These are phyloP conservation scores for Amanita brunnescens DNA, from an alignment of 768 basidiomycete genomes.

Conservation along the genomic window DNA sequence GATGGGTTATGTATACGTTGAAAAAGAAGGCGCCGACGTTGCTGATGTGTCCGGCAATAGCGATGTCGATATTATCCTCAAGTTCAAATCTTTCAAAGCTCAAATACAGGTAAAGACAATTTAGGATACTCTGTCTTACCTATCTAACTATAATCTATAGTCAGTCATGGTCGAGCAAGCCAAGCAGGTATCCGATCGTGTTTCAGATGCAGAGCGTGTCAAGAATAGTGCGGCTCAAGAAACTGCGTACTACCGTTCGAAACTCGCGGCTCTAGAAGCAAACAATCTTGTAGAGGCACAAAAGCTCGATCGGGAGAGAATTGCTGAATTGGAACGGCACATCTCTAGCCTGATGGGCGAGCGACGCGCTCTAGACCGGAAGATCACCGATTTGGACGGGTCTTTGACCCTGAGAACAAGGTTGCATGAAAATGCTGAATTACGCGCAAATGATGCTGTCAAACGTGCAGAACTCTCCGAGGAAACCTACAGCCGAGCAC, in stretches of 20 bases:
- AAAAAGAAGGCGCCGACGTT: slow-evolving; percentile 35
- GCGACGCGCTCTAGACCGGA: slow-evolving; percentile 57
- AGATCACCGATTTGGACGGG: slow-evolving; percentile 63
- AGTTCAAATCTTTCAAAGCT: slow-evolving; percentile 83
- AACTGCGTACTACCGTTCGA: slow-evolving; percentile 92
- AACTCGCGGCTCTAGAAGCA: slow-evolving; percentile 79
- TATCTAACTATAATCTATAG: slow-evolving; percentile 27
- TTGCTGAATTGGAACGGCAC: slow-evolving; percentile 65
- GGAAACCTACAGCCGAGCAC: slow-evolving; percentile 51
- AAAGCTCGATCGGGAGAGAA: slow-evolving; percentile 72
- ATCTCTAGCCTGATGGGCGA: slow-evolving; percentile 54
- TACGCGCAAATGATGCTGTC: slow-evolving; percentile 62
- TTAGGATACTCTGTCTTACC: not conserved
- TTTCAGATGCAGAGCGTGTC: slow-evolving; percentile 72
- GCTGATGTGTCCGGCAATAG: slow-evolving; percentile 28
- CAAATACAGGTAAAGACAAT: slow-evolving; percentile 65
- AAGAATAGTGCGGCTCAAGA: slow-evolving; percentile 81
- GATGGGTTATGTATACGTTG: slow-evolving; percentile 66
- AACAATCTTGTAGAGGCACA: slow-evolving; percentile 53
- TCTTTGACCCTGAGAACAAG: slow-evolving; percentile 70
- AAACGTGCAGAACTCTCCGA: slow-evolving; percentile 73
- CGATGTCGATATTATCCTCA: slow-evolving; percentile 64
- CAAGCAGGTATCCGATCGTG: slow-evolving; percentile 61
- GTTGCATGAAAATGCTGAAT: slow-evolving; percentile 71
- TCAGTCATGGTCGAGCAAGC: slow-evolving; percentile 71